Conservation (phyloP, 2,329 filamentous ascomycete genomes). For the Fusarium palustre region DNA sequence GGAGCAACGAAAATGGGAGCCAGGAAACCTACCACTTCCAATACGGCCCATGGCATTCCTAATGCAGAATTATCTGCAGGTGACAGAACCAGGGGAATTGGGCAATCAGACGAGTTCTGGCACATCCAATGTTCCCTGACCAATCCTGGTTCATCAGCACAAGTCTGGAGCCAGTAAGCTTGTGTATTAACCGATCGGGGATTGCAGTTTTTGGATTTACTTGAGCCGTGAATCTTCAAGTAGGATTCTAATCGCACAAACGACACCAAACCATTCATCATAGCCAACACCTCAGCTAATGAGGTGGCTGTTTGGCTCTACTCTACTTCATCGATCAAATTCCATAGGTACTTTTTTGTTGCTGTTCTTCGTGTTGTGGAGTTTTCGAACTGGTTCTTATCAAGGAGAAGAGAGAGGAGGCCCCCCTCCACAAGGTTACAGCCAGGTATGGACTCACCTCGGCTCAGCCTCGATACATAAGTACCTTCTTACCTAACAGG, state of each 20-base stretch:
- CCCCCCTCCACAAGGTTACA: conserved; percentile 56
- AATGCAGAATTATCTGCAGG: conserved; percentile 44
- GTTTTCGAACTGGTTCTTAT: conserved; percentile 64
- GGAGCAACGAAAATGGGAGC: background rate
- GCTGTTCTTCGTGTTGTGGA: conserved; percentile 67
- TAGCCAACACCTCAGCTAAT: conserved; percentile 2
- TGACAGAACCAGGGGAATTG: conserved; percentile 26
- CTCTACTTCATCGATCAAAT: background rate
- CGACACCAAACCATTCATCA: conserved; percentile 1
- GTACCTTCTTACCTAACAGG: background rate
- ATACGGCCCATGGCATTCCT: conserved; percentile 44
- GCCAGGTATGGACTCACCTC: background rate
- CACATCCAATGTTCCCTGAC: conserved; percentile 1
- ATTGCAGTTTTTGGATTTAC: conserved; percentile 33
- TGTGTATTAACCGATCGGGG: conserved; percentile 25
- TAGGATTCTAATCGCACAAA: conserved; percentile 7
- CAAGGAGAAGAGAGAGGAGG: conserved; percentile 64
- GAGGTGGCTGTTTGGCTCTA: background rate
- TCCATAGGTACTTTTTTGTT: background rate
- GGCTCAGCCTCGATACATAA: background rate
- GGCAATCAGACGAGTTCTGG: conserved; percentile 25
- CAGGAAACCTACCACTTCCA: conserved; percentile 17
- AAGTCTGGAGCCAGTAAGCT: conserved; percentile 27
- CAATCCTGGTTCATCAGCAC: conserved; percentile 8
- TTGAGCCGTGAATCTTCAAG: conserved; percentile 12